Conservation (phyloP, 192 early-diverging fungal species). For the Coemansia sp. region DNA sequence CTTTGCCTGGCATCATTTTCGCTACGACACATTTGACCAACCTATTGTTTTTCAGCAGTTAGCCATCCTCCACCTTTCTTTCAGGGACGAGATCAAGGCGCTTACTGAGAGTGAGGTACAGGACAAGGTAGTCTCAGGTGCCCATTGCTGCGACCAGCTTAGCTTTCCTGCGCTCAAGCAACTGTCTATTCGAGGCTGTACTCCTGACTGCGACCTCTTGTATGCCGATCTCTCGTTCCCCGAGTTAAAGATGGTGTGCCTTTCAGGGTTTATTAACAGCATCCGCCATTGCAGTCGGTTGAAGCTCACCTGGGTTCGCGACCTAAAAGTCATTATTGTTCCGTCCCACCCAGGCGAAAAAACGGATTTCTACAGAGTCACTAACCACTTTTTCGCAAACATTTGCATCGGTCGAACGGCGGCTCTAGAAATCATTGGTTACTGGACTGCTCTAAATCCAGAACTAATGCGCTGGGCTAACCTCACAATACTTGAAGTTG, state of each 20-base stretch:
- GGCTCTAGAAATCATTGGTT: background rate
- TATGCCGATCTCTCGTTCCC: background rate
- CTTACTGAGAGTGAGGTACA: background rate
- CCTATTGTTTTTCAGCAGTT: slow-evolving; percentile 1
- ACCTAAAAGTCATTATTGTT: too few relatives aligned
- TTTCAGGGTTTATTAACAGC: background rate
- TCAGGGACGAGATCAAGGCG: too few relatives aligned
- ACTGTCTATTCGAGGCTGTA: background rate
- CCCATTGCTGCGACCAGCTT: background rate
- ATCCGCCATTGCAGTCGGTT: background rate
- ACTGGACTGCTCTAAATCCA: background rate
- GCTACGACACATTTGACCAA: background rate
- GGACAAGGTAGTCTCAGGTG: background rate
- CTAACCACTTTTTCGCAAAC: background rate
- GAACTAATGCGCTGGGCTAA: background rate
- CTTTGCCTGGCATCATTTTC: background rate
- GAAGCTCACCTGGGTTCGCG: background rate
- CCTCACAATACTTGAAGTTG: background rate
- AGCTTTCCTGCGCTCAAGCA: background rate
- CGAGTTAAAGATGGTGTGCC: background rate
- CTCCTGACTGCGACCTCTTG: slow-evolving; percentile 6
- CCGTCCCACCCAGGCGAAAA: too few relatives aligned
- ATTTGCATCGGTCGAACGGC: background rate
- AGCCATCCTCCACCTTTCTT: too few relatives aligned
- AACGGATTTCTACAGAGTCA: background rate